These are phyloP conservation scores for Penicillium soppii DNA, from an alignment of 495 filamentous ascomycete species.

Conservation along the genomic window DNA sequence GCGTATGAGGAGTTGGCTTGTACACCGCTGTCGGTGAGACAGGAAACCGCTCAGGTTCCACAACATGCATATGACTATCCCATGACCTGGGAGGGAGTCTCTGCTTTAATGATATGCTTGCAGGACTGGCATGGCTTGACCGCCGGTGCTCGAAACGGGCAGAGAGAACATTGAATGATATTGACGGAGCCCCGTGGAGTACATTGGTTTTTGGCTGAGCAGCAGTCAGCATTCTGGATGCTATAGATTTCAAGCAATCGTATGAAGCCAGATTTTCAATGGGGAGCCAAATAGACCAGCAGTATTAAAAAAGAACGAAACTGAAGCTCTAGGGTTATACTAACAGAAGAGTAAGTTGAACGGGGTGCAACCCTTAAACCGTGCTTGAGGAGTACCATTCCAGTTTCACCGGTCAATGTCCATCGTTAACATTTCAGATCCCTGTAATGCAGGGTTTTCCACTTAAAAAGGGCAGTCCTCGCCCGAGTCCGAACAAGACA, in stretches of 20 bases:
- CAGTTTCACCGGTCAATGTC: slow-evolving; percentile 19
- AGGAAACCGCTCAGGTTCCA: slow-evolving; percentile 43
- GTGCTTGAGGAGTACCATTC: slow-evolving; percentile 18
- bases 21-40: slow-evolving; percentile 37
- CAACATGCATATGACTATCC: slow-evolving; percentile 56
- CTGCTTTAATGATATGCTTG: slow-evolving; percentile 16
- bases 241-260: background rate
- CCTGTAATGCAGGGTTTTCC: slow-evolving; percentile 10
- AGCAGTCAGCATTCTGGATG: slow-evolving; percentile 21
- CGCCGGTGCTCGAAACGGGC: slow-evolving; percentile 9
- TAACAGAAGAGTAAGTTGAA: slow-evolving; percentile 16
- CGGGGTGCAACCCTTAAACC: slow-evolving; percentile 10
- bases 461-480: slow-evolving; percentile 9
- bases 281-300: background rate
- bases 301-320: background rate
- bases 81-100: slow-evolving; percentile 41
- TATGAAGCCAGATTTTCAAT: background rate
- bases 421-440: background rate
- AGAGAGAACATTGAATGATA: slow-evolving; percentile 13
- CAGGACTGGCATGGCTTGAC: slow-evolving; percentile 8
- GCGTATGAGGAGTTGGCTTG: slow-evolving; percentile 34
- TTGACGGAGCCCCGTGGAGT: slow-evolving; percentile 8
- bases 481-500: slow-evolving; percentile 6
- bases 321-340: slow-evolving; percentile 9
- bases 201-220: slow-evolving; percentile 16